phyloP scores from a whole-genome alignment of 2,329 filamentous ascomycete species.

The Aspergillus cejpii region DNA sequence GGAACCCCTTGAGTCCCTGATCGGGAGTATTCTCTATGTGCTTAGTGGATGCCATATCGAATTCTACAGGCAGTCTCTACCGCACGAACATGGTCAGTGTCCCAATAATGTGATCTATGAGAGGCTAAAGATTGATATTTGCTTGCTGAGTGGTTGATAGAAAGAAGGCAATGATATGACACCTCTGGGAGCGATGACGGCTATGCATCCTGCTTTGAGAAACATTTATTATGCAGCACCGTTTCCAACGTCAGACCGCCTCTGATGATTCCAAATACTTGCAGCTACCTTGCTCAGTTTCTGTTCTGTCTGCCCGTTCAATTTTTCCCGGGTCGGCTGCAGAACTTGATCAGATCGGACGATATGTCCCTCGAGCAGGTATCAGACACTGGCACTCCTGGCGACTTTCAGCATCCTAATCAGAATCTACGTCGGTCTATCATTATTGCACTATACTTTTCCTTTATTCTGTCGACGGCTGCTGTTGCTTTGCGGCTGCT shows the following conservation, averaged over 20 bases:
- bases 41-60: background rate
- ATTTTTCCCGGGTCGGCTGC: conserved; percentile 2
- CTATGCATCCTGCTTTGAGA: background rate
- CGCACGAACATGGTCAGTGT: background rate
- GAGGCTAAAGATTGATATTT: background rate
- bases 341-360: conserved; percentile 1
- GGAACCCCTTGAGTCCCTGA: no score
- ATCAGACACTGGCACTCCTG: conserved; percentile 8
- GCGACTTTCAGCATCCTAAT: conserved; percentile 26
- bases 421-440: conserved; percentile 17
- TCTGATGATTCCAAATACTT: conserved; percentile 23
- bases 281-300: conserved; percentile 11
- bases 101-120: background rate
- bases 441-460: conserved; percentile 23
- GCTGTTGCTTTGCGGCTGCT: conserved; percentile 24
- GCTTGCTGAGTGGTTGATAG: background rate
- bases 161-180: background rate
- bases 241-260: background rate
- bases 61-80: background rate
- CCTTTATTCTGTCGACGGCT: conserved; percentile 22
- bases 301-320: conserved; percentile 5
- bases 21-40: background rate
- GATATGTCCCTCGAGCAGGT: conserved; percentile 17
- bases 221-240: conserved; percentile 1
- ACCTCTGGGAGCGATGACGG: background rate